Base-by-base conservation (phyloP, 2,329 filamentous ascomycete genomes). In the Chrysosphaeria jannelii region DNA sequence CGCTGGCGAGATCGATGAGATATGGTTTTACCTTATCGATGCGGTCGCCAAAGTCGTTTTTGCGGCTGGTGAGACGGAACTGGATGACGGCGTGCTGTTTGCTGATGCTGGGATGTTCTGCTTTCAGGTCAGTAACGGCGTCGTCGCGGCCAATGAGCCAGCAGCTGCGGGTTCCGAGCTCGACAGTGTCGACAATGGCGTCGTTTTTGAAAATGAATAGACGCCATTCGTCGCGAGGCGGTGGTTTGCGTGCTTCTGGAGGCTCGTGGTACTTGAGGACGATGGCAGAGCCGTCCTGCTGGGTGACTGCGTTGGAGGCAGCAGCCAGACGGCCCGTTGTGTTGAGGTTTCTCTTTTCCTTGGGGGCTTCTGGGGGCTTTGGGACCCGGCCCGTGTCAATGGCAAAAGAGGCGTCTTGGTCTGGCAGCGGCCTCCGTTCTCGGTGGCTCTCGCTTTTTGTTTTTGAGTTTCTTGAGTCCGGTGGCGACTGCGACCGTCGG, bases 231-330 rank as follows among this genome's bases (percentile, higher is more conserved):
- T 85, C 65, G 25, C 63, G 67, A 1, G 68, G 39, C 0, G 79
- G 56, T 0, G 85, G 75, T 35, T 90, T 90, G 28, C 85, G 70
- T 23, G 81, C 75, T 48, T 97, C 85, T 8, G 75, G 50, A 2
- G 85, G 85, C 44, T 97, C 85, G 46, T 91, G 74, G 43, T 97
- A 97, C 49, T 93, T 93, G 22, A 97, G 58, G 3, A 75, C 63
- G 25, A 90, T 65, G 12, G 57, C 57, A 4, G 65, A 69, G 27
- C 74, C 75, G 35, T 64, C 63, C 13, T 60, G 60, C 30, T 88
- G 64, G 6, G 63, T 63, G 10, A 66, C 26, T 2, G 60, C 51
- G 41, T 97, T 93, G 24, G 78, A 78, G 31, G 76, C 78, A 21
- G 78, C 75, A 3, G 85, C 85, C 10, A 97, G 53, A 6, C 70